A percentile compares a stretch with the other conserved stretches of the same genome.
Evolutionary conservation across 2,329 filamentous ascomycete genomes (phyloP).

Genomic region (Aspergillus versicolor): DNA sequence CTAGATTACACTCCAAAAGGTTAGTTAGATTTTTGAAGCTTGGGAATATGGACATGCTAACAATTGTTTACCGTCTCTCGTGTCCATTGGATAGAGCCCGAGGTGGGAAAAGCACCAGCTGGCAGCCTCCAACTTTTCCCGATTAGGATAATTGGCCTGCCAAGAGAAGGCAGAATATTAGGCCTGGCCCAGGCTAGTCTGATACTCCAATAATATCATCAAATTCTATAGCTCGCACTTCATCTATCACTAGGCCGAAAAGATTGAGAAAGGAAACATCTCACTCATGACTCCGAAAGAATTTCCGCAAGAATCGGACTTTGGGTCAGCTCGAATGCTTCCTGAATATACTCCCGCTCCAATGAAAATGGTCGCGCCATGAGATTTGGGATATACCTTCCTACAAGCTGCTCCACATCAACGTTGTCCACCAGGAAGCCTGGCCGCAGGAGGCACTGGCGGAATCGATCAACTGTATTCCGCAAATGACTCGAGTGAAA

Average conservation of each 20-base stretch:
- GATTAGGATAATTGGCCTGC: background rate
- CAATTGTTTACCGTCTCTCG: too few species aligned
- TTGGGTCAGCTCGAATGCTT: conserved; percentile 85
- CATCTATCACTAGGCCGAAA: background rate
- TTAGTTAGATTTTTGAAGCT: background rate
- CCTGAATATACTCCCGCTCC: conserved; percentile 96
- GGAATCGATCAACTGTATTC: conserved; percentile 95
- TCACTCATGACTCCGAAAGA: background rate
- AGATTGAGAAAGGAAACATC: background rate
- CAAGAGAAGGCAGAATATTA: background rate
- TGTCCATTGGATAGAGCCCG: too few species aligned
- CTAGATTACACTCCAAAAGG: background rate
- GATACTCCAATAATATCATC: background rate
- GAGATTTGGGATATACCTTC: conserved; percentile 97
- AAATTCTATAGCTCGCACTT: background rate
- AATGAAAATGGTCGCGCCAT: conserved; percentile 90
- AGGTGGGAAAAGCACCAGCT: background rate
- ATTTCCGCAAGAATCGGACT: conserved; percentile 20
- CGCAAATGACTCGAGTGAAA: conserved; percentile 98
- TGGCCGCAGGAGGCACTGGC: conserved; percentile 67
- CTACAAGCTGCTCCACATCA: conserved; percentile 88
- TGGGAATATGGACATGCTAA: too few species aligned
- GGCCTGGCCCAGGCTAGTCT: too few species aligned
- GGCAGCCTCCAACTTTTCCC: background rate
- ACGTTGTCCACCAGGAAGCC: conserved; percentile 57